Base-by-base conservation (phyloP, 257 asterid genomes). In the Galeopsis tetrahit region DNA sequence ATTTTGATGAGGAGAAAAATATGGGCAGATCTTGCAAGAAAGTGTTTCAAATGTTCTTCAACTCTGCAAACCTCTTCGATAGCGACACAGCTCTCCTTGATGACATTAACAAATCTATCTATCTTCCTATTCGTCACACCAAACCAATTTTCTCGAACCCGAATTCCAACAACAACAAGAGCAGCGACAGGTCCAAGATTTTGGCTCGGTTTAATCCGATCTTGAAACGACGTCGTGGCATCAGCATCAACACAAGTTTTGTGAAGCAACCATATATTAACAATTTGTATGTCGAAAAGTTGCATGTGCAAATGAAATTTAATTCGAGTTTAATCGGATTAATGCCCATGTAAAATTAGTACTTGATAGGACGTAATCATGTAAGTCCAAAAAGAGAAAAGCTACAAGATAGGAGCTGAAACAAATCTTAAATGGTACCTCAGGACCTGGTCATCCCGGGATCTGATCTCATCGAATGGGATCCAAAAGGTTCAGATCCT, bases 31-130 rank as follows among this genome's bases (percentile, higher is more conserved):
- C 82, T 52, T 79, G 81, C 79, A 84, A 74, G 64, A 80, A 84
- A 72, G 81, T 58, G 2, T 87, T 87, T 42, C 77, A 77, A 11
- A 85, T 87, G 93, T 85, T 89, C 40, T 87, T 66, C 82, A 84
- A 77, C 79, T 79, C 93, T 2, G 65, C 68, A 17, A 89, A 85
- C 72, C 68, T 79, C 1, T 84, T 75, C 13, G 93, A 87, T n/a
- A 55, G 79, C 2, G 68, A 87, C 4, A 68, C 77, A 15, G 89
- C 82, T 2, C 73, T 89, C 0, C 51, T 78, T n/a, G 77, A 84
- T 14, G 87, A 79, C 17, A 82, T 87, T 11, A 74, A 85, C 21
- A 84, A 71, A 79, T 86, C 93, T 13, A 77, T 82, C 46, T 85
- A 82, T 48, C 72, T 85, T 68, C 91, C 93, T 2, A 70, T 85